Evolutionary conservation across 257 asterid species (phyloP).

Genomic region (Cynanchum wilfordii): DNA sequence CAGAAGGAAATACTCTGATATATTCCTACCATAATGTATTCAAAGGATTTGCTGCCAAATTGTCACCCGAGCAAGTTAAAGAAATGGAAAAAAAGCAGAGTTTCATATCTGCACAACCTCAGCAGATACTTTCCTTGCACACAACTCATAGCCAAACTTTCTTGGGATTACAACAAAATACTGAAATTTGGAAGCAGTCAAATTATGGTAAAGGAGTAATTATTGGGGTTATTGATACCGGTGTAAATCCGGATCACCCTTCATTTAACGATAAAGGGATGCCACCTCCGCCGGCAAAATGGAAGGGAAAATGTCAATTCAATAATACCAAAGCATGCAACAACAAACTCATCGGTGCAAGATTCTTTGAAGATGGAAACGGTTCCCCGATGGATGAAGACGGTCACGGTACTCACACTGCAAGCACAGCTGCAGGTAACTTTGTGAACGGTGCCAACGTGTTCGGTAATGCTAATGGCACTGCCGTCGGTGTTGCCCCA

Average conservation of each 20-base stretch:
- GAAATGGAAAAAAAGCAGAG: slow-evolving; percentile 31
- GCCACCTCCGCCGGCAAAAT: slow-evolving; percentile 44
- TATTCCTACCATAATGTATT: slow-evolving; percentile 34
- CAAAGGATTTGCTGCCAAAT: slow-evolving; percentile 32
- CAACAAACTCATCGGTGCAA: slow-evolving; percentile 52
- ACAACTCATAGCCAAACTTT: slow-evolving; percentile 47
- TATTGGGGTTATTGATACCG: slow-evolving; percentile 43
- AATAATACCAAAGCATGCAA: slow-evolving; percentile 24
- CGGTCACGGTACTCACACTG: slow-evolving; percentile 57
- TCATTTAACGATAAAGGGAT: slow-evolving; percentile 43
- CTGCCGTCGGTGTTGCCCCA: slow-evolving; percentile 53
- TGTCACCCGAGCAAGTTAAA: slow-evolving; percentile 18
- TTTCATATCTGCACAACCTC: slow-evolving; percentile 32
- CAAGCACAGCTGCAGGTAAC: slow-evolving; percentile 49
- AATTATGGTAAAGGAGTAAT: slow-evolving; percentile 48
- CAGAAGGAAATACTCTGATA: not conserved
- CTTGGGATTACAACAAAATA: slow-evolving; percentile 37
- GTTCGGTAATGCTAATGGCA: slow-evolving; percentile 43
- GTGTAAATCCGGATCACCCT: slow-evolving; percentile 39
- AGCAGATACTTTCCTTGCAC: slow-evolving; percentile 22
- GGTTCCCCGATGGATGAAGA: slow-evolving; percentile 17
- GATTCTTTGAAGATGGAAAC: not conserved
- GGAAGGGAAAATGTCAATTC: slow-evolving; percentile 45
- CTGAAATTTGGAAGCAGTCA: slow-evolving; percentile 45
- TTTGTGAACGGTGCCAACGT: slow-evolving; percentile 41